Evolutionary conservation across 352 stramenopile genomes (phyloP).

Genomic region (Pythium brachiatum): DNA sequence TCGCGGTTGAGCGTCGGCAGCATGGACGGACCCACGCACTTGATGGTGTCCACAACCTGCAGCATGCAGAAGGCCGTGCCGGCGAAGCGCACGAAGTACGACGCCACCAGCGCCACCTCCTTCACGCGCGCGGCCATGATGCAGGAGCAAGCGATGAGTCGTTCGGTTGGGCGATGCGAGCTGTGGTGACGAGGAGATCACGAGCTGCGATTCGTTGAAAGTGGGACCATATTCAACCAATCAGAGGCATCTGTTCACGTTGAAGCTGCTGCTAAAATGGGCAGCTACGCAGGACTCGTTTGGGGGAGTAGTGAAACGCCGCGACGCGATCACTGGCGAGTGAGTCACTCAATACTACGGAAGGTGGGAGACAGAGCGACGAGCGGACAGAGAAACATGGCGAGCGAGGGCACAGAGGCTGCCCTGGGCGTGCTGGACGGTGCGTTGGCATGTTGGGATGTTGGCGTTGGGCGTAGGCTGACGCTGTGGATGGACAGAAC

Average conservation of each 20-base stretch:
- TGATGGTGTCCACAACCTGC: constrained; percentile 76
- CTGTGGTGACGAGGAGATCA: neutral
- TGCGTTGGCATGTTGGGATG: neutral
- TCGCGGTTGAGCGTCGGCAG: constrained; percentile 87
- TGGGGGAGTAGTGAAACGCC: constrained; percentile 9
- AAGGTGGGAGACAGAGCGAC: neutral
- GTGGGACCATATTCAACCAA: constrained; percentile 1
- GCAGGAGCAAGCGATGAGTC: neutral
- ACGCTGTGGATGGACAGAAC: neutral
- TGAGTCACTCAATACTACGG: neutral
- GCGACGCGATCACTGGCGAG: neutral
- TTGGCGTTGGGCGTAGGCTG: neutral
- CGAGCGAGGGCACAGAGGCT: constrained; percentile 13
- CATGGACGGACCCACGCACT: constrained; percentile 89
- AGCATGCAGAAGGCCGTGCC: constrained; percentile 68
- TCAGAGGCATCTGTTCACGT: neutral
- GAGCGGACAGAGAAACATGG: neutral
- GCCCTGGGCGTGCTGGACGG: constrained; percentile 35
- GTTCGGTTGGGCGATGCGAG: neutral
- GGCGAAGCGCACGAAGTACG: constrained; percentile 75
- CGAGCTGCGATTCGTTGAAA: neutral
- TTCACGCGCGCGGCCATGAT: constrained; percentile 14
- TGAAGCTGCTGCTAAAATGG: constrained; percentile 13
- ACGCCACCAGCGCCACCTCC: constrained; percentile 49
- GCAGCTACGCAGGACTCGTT: neutral